These are phyloP conservation scores for Euphorbia lathyris DNA, from an alignment of 345 rosid species.

Conservation along the genomic window DNA sequence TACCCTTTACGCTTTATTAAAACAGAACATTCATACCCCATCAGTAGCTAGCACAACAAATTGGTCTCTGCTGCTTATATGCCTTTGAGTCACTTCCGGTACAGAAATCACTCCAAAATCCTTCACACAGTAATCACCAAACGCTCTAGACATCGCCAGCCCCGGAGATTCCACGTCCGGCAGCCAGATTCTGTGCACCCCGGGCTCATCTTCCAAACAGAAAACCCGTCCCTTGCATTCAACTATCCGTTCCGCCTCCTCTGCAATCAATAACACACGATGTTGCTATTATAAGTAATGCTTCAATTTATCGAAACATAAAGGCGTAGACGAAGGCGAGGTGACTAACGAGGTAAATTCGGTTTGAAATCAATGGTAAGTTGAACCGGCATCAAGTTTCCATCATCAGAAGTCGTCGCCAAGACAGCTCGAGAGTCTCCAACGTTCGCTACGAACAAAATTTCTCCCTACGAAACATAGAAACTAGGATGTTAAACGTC, in stretches of 20 bases:
- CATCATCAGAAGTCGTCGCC: constrained; percentile 73
- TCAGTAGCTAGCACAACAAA: constrained; percentile 84
- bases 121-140: constrained; percentile 87
- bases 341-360: constrained; percentile 69
- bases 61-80: constrained; percentile 58
- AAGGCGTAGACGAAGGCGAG: neutral
- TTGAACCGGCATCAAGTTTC: constrained; percentile 66
- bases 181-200: constrained; percentile 89
- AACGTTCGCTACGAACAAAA: constrained; percentile 62
- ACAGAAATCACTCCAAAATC: constrained; percentile 76
- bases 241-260: constrained; percentile 74
- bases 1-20: too few relatives aligned
- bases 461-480: constrained; percentile 55
- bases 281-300: neutral
- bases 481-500: neutral
- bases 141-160: constrained; percentile 96
- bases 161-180: constrained; percentile 77
- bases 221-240: constrained; percentile 73
- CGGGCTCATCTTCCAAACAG: constrained; percentile 78
- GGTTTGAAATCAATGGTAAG: constrained; percentile 91
- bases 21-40: constrained; percentile 51
- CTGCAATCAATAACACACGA: constrained; percentile 35
- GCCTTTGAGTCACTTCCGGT: constrained; percentile 88
- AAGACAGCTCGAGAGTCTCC: constrained; percentile 95
- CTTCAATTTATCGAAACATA: neutral